Percentiles rank a stretch among this genome's conserved stretches.
These are phyloP conservation scores for Arthroderma uncinatum DNA, from an alignment of 2,329 filamentous ascomycete genomes.

Conservation along the genomic window DNA sequence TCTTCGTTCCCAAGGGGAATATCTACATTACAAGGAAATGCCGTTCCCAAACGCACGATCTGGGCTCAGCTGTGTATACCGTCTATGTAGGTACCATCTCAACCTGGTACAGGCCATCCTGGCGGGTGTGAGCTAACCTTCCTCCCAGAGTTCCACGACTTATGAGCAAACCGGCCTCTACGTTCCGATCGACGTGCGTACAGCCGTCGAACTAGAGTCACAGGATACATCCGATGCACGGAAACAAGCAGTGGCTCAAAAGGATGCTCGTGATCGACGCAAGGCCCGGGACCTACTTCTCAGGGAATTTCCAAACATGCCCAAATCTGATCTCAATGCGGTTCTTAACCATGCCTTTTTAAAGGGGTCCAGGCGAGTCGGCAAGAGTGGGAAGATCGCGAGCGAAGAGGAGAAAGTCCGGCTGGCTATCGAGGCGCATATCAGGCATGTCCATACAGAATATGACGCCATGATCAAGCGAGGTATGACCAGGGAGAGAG, in stretches of 20 bases:
- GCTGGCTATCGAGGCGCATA: constrained; percentile 35
- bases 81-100: constrained; percentile 25
- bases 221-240: constrained; percentile 32
- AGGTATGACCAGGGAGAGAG: constrained; percentile 20
- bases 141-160: constrained; percentile 21
- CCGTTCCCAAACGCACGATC: constrained; percentile 27
- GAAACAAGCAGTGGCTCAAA: constrained; percentile 28
- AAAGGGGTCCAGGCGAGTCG: constrained; percentile 33
- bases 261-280: constrained; percentile 24
- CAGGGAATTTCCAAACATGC: constrained; percentile 31
- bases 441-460: constrained; percentile 32
- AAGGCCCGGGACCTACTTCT: constrained; percentile 22
- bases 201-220: constrained; percentile 29
- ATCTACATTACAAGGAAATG: constrained; percentile 36
- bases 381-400: constrained; percentile 23
- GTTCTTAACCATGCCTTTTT: constrained; percentile 32
- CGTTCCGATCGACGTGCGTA: constrained; percentile 31
- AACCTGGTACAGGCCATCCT: too few species aligned
- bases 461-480: constrained; percentile 28
- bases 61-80: constrained; percentile 24
- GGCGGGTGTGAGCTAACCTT: constrained; percentile 6
- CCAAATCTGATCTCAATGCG: constrained; percentile 21
- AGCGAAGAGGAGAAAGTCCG: constrained; percentile 27
- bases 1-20: constrained; percentile 34
- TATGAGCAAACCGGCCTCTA: constrained; percentile 34